Percentiles rank a stretch among this genome's conserved stretches.
These are phyloP conservation scores for Diplotaxis tenuifolia DNA, from an alignment of 345 rosid species.

Conservation along the genomic window DNA sequence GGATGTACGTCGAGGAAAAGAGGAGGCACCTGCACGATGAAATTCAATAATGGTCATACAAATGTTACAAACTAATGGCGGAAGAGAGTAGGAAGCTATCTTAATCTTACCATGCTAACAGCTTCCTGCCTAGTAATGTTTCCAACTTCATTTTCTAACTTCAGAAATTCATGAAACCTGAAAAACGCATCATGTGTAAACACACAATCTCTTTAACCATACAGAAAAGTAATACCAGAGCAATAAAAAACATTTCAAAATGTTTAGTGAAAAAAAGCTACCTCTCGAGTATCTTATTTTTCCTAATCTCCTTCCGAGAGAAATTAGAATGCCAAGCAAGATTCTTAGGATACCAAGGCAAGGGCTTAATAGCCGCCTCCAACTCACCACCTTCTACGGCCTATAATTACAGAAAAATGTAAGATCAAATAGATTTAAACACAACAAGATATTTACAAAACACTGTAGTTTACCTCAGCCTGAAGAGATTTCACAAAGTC, in stretches of 20 bases:
- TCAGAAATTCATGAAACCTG: conserved; percentile 94
- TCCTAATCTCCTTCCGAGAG: conserved; percentile 88
- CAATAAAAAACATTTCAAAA: not conserved
- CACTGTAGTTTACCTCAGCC: conserved; percentile 47
- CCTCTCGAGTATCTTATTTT: conserved; percentile 91
- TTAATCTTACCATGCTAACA: conserved; percentile 74
- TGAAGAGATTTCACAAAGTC: conserved; percentile 80
- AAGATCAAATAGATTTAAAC: not conserved
- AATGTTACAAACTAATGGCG: not conserved
- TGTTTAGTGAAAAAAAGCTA: conserved; percentile 25
- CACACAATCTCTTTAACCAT: not conserved
- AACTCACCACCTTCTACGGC: conserved; percentile 61
- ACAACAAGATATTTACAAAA: not conserved
- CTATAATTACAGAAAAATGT: conserved; percentile 34
- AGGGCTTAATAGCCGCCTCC: conserved; percentile 74
- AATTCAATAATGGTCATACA: not conserved
- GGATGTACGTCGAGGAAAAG: conserved; percentile 84
- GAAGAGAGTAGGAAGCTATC: not conserved
- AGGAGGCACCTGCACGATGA: conserved; percentile 72
- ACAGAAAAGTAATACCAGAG: not conserved
- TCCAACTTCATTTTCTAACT: conserved; percentile 93
- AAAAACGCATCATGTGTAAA: conserved; percentile 5
- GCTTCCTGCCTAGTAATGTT: conserved; percentile 96
- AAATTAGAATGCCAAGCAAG: conserved; percentile 94
- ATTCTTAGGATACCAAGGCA: conserved; percentile 88